Percentiles rank a stretch among this genome's conserved stretches.
phyloP scores from a whole-genome alignment of 2,329 filamentous ascomycete species.

The Pseudofabraea citricarpa region DNA sequence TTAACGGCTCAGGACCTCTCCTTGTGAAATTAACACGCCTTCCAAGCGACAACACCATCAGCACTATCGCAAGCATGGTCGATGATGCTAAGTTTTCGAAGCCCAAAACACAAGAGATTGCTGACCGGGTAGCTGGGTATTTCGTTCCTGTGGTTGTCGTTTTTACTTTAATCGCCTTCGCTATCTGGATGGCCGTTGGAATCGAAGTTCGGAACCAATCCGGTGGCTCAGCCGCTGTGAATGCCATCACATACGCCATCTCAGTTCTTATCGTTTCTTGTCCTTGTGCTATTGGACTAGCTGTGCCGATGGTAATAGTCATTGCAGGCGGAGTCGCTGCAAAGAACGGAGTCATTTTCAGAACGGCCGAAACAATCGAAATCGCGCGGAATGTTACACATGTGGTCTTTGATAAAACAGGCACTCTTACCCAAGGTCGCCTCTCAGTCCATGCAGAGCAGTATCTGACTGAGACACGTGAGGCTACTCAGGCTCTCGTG shows the following conservation, averaged over 20 bases:
- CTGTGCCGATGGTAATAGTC: conserved; percentile 72
- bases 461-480: conserved; percentile 25
- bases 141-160: conserved; percentile 63
- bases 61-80: conserved; percentile 63
- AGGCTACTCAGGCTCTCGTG: conserved; percentile 20
- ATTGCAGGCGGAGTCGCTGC: conserved; percentile 66
- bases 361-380: conserved; percentile 60
- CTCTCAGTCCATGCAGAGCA: conserved; percentile 38
- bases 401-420: conserved; percentile 78
- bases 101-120: conserved; percentile 62
- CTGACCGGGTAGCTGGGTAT: conserved; percentile 61
- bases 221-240: conserved; percentile 46
- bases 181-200: conserved; percentile 62
- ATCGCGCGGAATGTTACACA: conserved; percentile 55
- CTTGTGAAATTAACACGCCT: conserved; percentile 55
- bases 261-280: conserved; percentile 68
- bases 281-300: conserved; percentile 69
- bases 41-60: conserved; percentile 68
- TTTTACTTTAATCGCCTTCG: conserved; percentile 55
- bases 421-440: conserved; percentile 62
- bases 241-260: conserved; percentile 68
- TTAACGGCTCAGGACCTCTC: conserved; percentile 60
- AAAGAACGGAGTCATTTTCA: conserved; percentile 62
- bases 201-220: conserved; percentile 31
- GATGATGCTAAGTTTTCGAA: conserved; percentile 66